These are phyloP conservation scores for Polyporus tsugae DNA, from an alignment of 1,284 basidiomycete species.

Conservation along the genomic window DNA sequence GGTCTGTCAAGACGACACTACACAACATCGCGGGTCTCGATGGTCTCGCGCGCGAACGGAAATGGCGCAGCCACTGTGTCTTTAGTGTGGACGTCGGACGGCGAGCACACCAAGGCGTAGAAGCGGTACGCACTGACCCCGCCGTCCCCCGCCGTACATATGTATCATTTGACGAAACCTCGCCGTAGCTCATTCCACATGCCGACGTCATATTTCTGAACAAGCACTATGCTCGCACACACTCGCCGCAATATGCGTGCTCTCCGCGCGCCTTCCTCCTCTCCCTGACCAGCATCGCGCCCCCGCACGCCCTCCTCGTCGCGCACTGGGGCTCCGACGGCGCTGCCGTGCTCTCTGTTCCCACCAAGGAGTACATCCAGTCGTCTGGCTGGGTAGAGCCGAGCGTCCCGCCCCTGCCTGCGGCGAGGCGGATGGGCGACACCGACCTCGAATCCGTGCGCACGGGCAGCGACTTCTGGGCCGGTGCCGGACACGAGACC, in stretches of 20 bases:
- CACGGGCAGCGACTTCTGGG: constrained; percentile 80
- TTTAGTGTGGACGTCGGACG: constrained; percentile 80
- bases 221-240: constrained; percentile 68
- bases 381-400: constrained; percentile 73
- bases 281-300: constrained; percentile 68
- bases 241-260: constrained; percentile 62
- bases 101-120: constrained; percentile 76
- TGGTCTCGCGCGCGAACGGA: constrained; percentile 78
- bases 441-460: constrained; percentile 60
- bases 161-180: background rate
- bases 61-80: constrained; percentile 81
- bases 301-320: constrained; percentile 78
- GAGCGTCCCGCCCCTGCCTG: constrained; percentile 13
- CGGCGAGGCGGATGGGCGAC: constrained; percentile 26
- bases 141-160: constrained; percentile 8
- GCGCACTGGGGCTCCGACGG: constrained; percentile 81
- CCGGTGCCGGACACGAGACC: constrained; percentile 61
- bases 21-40: constrained; percentile 80
- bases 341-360: constrained; percentile 80
- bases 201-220: constrained; percentile 81
- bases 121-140: constrained; percentile 62
- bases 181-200: constrained; percentile 72
- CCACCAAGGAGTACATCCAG: constrained; percentile 84
- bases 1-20: constrained; percentile 77
- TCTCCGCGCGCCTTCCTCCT: constrained; percentile 79